Conservation (phyloP, 345 rosid genomes). For the Acer campestre region DNA sequence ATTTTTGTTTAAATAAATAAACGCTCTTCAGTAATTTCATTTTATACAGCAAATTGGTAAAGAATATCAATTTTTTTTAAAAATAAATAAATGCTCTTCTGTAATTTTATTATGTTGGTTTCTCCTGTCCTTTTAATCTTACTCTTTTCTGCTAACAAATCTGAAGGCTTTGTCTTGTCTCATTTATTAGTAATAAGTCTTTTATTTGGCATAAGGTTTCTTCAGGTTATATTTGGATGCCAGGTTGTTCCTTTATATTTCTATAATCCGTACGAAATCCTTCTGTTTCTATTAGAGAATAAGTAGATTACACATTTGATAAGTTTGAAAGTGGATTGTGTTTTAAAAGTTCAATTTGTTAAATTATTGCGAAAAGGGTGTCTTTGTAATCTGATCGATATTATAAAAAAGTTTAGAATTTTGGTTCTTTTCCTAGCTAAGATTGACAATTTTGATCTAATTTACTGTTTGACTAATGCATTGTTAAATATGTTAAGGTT, state of each 20-base stretch:
- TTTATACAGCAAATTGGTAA: too few species aligned
- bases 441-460: conserved; percentile 10
- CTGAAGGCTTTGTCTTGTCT: background rate
- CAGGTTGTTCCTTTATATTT: background rate
- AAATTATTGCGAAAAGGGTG: background rate
- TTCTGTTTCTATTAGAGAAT: too few species aligned
- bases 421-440: background rate
- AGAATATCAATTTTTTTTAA: too few species aligned
- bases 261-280: too few species aligned
- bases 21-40: too few species aligned
- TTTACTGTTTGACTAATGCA: conserved; percentile 24
- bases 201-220: background rate
- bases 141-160: background rate
- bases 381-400: background rate
- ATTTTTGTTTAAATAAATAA: too few species aligned
- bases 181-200: background rate
- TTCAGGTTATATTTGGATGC: background rate
- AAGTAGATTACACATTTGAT: too few species aligned
- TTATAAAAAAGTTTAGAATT: background rate
- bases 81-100: too few species aligned
- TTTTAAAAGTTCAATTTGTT: too few species aligned
- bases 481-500: conserved; percentile 50
- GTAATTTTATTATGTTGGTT: too few species aligned
- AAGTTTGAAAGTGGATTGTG: too few species aligned
- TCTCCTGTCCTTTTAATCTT: background rate